Percentiles rank a stretch among this genome's conserved stretches.
Evolutionary conservation across 768 basidiomycete genomes (phyloP).

Genomic region (Pulveroboletus sp.): DNA sequence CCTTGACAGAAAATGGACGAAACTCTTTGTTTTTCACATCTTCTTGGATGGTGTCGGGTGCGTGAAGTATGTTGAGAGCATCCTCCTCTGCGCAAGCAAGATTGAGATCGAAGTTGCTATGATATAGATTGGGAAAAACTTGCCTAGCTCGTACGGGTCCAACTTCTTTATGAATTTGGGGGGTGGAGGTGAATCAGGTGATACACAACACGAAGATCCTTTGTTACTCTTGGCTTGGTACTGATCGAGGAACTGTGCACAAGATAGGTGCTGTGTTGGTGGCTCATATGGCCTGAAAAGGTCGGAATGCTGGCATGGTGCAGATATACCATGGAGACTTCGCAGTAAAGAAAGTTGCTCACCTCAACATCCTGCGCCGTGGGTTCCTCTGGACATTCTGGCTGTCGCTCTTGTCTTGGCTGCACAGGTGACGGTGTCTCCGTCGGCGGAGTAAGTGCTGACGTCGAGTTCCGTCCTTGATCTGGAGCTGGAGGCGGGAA

Average conservation of each 20-base stretch:
- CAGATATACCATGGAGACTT: not conserved
- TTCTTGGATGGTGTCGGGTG: not conserved
- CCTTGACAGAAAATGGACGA: constrained; percentile 2
- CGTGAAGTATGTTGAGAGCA: constrained; percentile 13
- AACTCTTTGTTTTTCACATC: not conserved
- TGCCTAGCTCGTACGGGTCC: constrained; percentile 30
- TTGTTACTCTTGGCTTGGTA: not conserved
- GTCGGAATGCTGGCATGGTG: constrained; percentile 5
- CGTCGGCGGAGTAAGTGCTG: not conserved
- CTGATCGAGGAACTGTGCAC: constrained; percentile 4
- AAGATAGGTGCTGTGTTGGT: constrained; percentile 21
- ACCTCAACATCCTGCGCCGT: constrained; percentile 1
- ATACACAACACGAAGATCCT: not conserved
- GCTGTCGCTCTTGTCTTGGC: not conserved
- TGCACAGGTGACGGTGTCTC: not conserved
- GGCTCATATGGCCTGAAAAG: constrained; percentile 27
- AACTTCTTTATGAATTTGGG: constrained; percentile 25
- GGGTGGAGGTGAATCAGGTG: not conserved
- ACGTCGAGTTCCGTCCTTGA: not conserved
- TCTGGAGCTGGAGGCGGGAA: not conserved
- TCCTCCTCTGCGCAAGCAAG: constrained; percentile 21
- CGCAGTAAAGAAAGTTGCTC: not conserved
- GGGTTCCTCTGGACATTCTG: not conserved
- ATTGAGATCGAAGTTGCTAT: not conserved
- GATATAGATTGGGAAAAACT: not conserved